phyloP scores from a whole-genome alignment of 2,329 filamentous ascomycete species.

The Zasmidium citrigriseum region DNA sequence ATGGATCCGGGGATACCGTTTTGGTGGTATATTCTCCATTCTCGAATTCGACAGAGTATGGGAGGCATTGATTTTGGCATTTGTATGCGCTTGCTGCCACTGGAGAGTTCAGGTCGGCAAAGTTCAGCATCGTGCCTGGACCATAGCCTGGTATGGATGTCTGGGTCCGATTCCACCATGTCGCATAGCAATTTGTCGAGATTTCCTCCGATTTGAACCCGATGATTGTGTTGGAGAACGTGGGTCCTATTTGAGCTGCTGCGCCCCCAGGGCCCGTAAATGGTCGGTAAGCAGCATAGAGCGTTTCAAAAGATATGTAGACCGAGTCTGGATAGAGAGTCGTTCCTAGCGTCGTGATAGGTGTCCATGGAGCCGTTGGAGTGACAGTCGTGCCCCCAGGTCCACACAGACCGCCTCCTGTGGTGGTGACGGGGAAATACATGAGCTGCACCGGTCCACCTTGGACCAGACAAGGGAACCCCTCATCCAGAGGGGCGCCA shows the following conservation, averaged over 20 bases:
- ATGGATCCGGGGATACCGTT: slow-evolving; percentile 9
- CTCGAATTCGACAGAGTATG: not conserved
- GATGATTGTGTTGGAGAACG: slow-evolving; percentile 20
- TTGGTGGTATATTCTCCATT: not conserved
- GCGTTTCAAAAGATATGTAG: slow-evolving; percentile 24
- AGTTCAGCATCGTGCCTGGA: slow-evolving; percentile 20
- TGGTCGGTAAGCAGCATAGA: slow-evolving; percentile 22
- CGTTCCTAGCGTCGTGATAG: slow-evolving; percentile 17
- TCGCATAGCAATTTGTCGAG: slow-evolving; percentile 22
- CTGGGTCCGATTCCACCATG: not conserved
- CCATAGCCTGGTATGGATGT: slow-evolving; percentile 7
- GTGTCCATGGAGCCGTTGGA: not conserved
- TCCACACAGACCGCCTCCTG: not conserved
- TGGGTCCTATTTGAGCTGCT: slow-evolving; percentile 16
- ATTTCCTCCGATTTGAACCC: slow-evolving; percentile 18
- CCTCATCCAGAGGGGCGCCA: not conserved
- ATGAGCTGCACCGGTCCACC: slow-evolving; percentile 6
- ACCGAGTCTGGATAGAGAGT: slow-evolving; percentile 21
- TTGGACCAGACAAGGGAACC: slow-evolving; percentile 2
- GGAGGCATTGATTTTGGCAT: slow-evolving; percentile 17
- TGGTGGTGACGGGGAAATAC: slow-evolving; percentile 6
- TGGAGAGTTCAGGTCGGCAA: slow-evolving; percentile 25
- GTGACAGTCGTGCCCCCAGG: slow-evolving; percentile 1
- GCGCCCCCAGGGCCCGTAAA: not conserved
- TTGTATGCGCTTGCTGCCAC: slow-evolving; percentile 23